These are phyloP conservation scores for Arthrobotrys conoides DNA, from an alignment of 2,329 filamentous ascomycete species.

Conservation along the genomic window DNA sequence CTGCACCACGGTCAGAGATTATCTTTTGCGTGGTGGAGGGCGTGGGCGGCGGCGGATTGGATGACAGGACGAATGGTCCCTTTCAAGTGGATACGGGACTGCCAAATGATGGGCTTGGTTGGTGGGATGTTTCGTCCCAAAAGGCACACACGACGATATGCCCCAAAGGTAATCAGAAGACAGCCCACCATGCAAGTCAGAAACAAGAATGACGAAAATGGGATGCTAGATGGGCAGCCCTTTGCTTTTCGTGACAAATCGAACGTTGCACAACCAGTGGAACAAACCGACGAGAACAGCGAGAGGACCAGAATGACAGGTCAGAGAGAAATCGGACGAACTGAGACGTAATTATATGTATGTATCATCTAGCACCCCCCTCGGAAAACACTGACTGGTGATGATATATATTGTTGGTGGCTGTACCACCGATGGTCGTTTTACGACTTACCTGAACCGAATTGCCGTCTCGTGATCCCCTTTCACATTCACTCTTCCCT, in stretches of 20 bases:
- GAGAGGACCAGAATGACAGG: constrained; percentile 38
- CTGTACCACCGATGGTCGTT: constrained; percentile 39
- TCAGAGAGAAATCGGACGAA: constrained; percentile 28
- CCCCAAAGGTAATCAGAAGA: constrained; percentile 55
- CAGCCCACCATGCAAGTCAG: constrained; percentile 43
- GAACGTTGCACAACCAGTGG: constrained; percentile 44
- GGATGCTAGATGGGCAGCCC: constrained; percentile 28
- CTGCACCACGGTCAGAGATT: constrained; percentile 34
- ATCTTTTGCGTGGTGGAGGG: constrained; percentile 58
- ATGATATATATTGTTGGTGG: constrained; percentile 24
- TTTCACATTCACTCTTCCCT: constrained; percentile 12
- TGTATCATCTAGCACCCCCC: constrained; percentile 12
- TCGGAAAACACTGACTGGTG: not conserved
- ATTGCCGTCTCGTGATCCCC: constrained; percentile 55
- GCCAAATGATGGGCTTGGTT: constrained; percentile 47
- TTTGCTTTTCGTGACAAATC: constrained; percentile 57
- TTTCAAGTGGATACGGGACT: constrained; percentile 42
- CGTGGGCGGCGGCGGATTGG: constrained; percentile 58
- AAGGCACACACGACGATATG: constrained; percentile 53
- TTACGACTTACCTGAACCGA: constrained; percentile 57
- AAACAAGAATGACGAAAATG: constrained; percentile 42
- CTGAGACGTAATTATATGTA: constrained; percentile 35
- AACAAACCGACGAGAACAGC: constrained; percentile 42
- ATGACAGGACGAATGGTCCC: constrained; percentile 32
- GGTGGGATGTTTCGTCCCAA: constrained; percentile 60